Conservation (phyloP, 306 rosid genomes). For the Alnus glutinosa region DNA sequence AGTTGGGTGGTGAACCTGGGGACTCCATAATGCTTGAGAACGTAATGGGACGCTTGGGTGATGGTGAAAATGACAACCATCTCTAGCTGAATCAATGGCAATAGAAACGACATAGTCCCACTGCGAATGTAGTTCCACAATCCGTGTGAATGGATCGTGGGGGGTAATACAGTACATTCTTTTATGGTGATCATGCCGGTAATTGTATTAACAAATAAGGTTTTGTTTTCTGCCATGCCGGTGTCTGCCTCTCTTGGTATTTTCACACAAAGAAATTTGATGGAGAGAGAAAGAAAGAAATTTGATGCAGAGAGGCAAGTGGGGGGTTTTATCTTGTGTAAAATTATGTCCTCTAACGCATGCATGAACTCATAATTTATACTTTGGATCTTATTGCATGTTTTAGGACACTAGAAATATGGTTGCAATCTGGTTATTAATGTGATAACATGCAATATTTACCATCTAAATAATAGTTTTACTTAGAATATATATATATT, state of each 20-base stretch:
- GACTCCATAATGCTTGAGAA: slow-evolving; percentile 46
- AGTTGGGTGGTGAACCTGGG: slow-evolving; percentile 55
- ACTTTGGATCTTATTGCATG: no score
- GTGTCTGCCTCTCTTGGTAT: background rate
- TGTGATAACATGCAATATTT: no score
- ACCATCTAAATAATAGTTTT: no score
- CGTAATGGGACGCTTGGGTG: slow-evolving; percentile 24
- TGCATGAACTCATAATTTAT: no score
- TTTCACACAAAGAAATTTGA: no score
- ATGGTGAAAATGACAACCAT: slow-evolving; percentile 37
- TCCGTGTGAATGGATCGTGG: background rate
- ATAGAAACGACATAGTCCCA: background rate
- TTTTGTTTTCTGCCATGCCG: background rate
- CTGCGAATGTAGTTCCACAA: background rate
- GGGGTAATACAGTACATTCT: background rate
- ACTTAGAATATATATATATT: no score
- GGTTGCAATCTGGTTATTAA: no score
- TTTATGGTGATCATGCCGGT: background rate
- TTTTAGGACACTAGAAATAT: no score
- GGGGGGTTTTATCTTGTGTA: no score
- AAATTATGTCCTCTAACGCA: no score
- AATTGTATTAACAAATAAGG: background rate
- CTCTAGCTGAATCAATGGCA: slow-evolving; percentile 48
- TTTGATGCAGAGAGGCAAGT: no score
- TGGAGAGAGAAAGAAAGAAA: no score